Base-by-base conservation (phyloP, 2,329 filamentous ascomycete genomes). In the Trichoderma afroharzianum region DNA sequence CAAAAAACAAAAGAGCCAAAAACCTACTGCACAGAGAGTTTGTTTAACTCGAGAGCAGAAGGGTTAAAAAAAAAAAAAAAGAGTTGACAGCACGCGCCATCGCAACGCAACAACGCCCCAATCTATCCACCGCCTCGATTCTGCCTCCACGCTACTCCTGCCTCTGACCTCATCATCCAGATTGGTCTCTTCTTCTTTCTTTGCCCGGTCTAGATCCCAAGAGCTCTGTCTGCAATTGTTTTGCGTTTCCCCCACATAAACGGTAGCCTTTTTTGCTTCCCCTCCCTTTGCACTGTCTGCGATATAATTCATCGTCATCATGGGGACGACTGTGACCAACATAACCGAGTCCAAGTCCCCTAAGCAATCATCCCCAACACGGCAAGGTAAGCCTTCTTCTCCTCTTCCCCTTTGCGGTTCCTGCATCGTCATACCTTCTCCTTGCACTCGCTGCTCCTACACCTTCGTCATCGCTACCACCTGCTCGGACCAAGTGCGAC, bases 341-440 rank as follows among this genome's bases (percentile, higher is more conserved):
- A 76, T 80, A 78, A 82, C 80, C 80, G 80, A 82, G 77, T 83
- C 84, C 74, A 85, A 85, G 80, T 86, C 85, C 76, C 85, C 85
- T 75, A 84, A 84, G 77, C 82, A 81, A 72, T 78, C 82, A 74
- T 82, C 82, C 71, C 80, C 83, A 76, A 79, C 81, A 61, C 80
- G 80, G 71, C 79, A 80, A 83, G 84, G 85, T 86, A 78, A 80
- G 84, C 68, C 50, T 78, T 66, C 74, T 73, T 73, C 71, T 64
- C 39, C 71, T 63, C 55, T 59, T 21, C 66, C 53, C 71, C 75
- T 63, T 66, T 64, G 74, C 12, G 26, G 68, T 73, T 74, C 73
- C 74, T 71, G 43, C 63, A 70, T 73, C 71, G 63, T 69, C 73
- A 62, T 73, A 69, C 63, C 61, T 66, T 66, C 66, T 68, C 61